These are phyloP conservation scores for Apiosordaria backusii DNA, from an alignment of 495 filamentous ascomycete species.

Conservation along the genomic window DNA sequence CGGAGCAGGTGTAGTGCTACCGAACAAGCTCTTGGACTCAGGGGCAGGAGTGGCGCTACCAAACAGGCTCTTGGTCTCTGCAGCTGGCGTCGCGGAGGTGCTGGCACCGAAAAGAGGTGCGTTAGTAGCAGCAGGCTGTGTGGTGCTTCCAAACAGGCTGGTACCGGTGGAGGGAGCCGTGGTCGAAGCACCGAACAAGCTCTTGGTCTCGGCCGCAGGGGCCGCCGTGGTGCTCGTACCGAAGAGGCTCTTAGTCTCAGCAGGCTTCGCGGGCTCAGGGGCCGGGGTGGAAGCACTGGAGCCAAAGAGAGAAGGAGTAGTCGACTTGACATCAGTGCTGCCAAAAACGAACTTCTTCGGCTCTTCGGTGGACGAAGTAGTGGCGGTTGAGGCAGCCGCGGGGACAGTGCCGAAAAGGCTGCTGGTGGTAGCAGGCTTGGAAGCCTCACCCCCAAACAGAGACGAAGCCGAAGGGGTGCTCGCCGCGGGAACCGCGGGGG, in stretches of 20 bases:
- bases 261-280: conserved; percentile 20
- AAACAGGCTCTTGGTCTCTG: conserved; percentile 24
- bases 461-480: conserved; percentile 21
- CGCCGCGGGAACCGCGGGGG: conserved; percentile 19
- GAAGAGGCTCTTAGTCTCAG: conserved; percentile 28
- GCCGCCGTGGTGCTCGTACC: conserved; percentile 8
- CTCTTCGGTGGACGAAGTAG: conserved; percentile 12
- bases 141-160: conserved; percentile 9
- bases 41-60: conserved; percentile 16
- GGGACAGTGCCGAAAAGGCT: conserved; percentile 31
- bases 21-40: conserved; percentile 24
- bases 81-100: conserved; percentile 5
- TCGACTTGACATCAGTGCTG: conserved; percentile 27
- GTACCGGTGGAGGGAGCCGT: conserved; percentile 13
- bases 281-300: conserved; percentile 16
- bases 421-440: conserved; percentile 21
- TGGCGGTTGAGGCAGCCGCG: conserved; percentile 13
- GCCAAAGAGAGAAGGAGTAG: conserved; percentile 18
- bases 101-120: conserved; percentile 17
- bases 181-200: conserved; percentile 24
- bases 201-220: conserved; percentile 14
- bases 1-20: conserved; percentile 9
- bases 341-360: conserved; percentile 27
- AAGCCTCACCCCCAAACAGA: conserved; percentile 27
- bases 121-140: background rate